Conservation (phyloP, 2,329 filamentous ascomycete genomes). For the Diaporthe sp. region DNA sequence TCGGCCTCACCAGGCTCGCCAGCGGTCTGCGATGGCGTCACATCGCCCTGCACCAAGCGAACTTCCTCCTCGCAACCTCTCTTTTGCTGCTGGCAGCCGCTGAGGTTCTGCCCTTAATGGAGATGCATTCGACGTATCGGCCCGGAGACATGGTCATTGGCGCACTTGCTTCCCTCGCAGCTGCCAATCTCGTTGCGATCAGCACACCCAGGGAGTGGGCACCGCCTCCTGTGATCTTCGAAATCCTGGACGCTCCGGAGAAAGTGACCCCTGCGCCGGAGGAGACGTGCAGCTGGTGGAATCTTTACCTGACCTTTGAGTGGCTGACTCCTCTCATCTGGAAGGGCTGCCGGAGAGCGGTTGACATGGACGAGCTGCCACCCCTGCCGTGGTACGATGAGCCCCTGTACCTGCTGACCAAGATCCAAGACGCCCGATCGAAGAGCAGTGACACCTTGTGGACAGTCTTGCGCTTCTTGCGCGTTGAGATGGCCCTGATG, state of each 20-base stretch:
- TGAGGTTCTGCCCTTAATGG: constrained; percentile 37
- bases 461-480: constrained; percentile 57
- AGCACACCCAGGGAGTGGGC: constrained; percentile 62
- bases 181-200: constrained; percentile 52
- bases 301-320: constrained; percentile 61
- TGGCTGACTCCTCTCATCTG: constrained; percentile 62
- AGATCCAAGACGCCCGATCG: constrained; percentile 54
- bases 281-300: constrained; percentile 64
- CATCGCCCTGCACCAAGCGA: constrained; percentile 34
- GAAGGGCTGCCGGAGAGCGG: constrained; percentile 53
- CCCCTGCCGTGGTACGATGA: constrained; percentile 66
- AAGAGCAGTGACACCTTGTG: constrained; percentile 55
- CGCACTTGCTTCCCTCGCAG: constrained; percentile 49
- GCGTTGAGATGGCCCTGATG: constrained; percentile 57
- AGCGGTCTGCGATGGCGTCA: constrained; percentile 31
- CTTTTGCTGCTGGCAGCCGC: constrained; percentile 33
- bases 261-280: constrained; percentile 56
- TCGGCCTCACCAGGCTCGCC: constrained; percentile 31
- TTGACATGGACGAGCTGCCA: constrained; percentile 60
- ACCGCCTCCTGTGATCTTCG: constrained; percentile 52
- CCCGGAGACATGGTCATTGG: constrained; percentile 45
- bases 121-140: constrained; percentile 34
- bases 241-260: constrained; percentile 50
- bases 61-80: constrained; percentile 28
- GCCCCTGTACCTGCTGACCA: constrained; percentile 57